Evolutionary conservation across 371 early-diverging fungal species (phyloP), one percentile per base, ranked within the genome.

Genomic region (Mortierella sp.): DNA sequence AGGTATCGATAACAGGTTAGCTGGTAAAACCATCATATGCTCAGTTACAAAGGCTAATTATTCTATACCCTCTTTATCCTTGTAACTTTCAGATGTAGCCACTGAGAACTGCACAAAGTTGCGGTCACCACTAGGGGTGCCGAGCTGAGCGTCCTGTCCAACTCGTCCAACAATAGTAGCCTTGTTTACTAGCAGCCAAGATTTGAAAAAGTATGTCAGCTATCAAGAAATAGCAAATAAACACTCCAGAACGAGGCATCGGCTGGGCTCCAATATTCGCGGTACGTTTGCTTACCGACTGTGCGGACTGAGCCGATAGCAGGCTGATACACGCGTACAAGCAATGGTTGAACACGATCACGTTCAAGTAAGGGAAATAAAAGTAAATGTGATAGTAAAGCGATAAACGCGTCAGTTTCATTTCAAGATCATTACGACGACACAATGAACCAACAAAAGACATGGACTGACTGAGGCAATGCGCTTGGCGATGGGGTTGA

Each of bases 41-140:
- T 52, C n/a, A n/a, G 21, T 21, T 8, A 52, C 21, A 52, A 21
- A 8, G 52, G 28, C 2, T 28, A 28, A 28, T 52, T 52, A n/a
- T 52, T 52, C 10, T 13, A 9, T 75, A 89, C 90, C 90, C 75
- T 88, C 89, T 72, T 85, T 78, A 64, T 88, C 90, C 66, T 86
- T 84, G 58, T 84, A 76, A 15, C 73, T 83, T 66, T 90, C 90
- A 6, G 88, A 86, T 6, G 90, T 90, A 40, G 90, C 90, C 16
- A 90, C 81, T n/a, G 90, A 87, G 69, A 88, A 90, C 50, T 88
- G 87, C 36, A 85, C 78, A 21, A 90, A 89, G 41, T 75, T 82
- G 50, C 84, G 82, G 9, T 84, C 79, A 24, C 13, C 48, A 38
- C 60, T 67, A 53, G 84, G 16, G 15, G 82, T 84, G 61, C 52